Conservation (phyloP, 345 rosid species). For the Sapria himalayana region DNA sequence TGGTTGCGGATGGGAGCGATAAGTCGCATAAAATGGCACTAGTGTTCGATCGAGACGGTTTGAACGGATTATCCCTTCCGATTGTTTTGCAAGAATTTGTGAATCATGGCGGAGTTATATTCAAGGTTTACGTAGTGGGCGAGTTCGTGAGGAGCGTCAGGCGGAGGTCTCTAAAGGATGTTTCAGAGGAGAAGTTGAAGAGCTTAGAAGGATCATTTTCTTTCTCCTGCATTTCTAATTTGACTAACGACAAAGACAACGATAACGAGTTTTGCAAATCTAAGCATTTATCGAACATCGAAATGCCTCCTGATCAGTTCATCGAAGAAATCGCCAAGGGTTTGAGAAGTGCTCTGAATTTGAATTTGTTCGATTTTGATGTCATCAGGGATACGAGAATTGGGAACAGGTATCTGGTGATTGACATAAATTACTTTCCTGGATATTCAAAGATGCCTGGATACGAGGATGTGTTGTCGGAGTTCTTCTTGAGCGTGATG, state of each 20-base stretch:
- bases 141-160: slow-evolving; percentile 33
- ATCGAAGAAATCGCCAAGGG: slow-evolving; percentile 24
- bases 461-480: slow-evolving; percentile 28
- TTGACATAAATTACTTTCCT: slow-evolving; percentile 51
- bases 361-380: slow-evolving; percentile 47
- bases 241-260: slow-evolving; percentile 14
- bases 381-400: slow-evolving; percentile 32
- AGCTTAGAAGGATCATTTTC: slow-evolving; percentile 19
- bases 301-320: slow-evolving; percentile 29
- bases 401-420: slow-evolving; percentile 27
- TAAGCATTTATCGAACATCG: slow-evolving; percentile 19
- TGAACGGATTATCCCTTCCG: slow-evolving; percentile 29
- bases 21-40: slow-evolving; percentile 41
- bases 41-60: slow-evolving; percentile 30
- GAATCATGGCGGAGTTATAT: slow-evolving; percentile 50
- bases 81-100: slow-evolving; percentile 45
- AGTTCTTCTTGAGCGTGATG: slow-evolving; percentile 29
- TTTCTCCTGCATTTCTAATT: slow-evolving; percentile 38
- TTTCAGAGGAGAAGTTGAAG: slow-evolving; percentile 24
- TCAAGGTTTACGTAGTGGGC: slow-evolving; percentile 42
- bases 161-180: slow-evolving; percentile 39
- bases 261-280: slow-evolving; percentile 17
- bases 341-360: slow-evolving; percentile 23
- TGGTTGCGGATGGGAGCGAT: slow-evolving; percentile 35
- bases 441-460: slow-evolving; percentile 43